Evolutionary conservation across 2,329 filamentous ascomycete genomes (phyloP).

Genomic region (Botrytis aclada): DNA sequence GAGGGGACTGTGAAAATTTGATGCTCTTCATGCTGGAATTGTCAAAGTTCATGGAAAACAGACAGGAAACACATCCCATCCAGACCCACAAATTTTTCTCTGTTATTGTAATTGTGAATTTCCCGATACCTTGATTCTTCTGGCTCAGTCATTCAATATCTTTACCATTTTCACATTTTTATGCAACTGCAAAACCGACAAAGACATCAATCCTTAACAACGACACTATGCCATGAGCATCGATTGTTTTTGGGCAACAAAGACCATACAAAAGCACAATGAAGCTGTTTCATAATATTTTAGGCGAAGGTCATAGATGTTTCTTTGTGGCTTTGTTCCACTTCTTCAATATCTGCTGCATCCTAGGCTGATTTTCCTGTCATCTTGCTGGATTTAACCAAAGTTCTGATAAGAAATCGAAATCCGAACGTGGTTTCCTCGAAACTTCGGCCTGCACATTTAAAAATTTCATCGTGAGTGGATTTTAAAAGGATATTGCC

Average conservation of each 20-base stretch:
- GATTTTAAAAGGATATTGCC: background rate
- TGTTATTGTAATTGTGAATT: background rate
- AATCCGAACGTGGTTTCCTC: background rate
- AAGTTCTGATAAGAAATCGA: background rate
- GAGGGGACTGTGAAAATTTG: background rate
- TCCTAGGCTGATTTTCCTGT: background rate
- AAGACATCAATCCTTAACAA: background rate
- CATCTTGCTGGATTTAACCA: background rate
- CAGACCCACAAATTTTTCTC: no score
- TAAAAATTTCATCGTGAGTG: background rate
- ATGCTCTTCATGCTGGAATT: conserved; percentile 10
- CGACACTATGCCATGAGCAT: conserved; percentile 5
- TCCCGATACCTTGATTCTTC: background rate
- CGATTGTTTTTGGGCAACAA: background rate
- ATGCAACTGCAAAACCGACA: background rate
- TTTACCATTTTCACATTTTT: background rate
- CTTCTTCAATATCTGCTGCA: background rate
- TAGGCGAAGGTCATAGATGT: background rate
- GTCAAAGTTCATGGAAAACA: no score
- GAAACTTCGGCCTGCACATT: no score
- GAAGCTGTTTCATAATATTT: background rate
- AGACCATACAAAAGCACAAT: background rate
- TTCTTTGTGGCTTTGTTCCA: background rate
- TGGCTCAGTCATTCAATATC: background rate
- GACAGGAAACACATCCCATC: no score